Conservation (phyloP, 805 yeast species). For the Sugiyamaella floridensis region DNA sequence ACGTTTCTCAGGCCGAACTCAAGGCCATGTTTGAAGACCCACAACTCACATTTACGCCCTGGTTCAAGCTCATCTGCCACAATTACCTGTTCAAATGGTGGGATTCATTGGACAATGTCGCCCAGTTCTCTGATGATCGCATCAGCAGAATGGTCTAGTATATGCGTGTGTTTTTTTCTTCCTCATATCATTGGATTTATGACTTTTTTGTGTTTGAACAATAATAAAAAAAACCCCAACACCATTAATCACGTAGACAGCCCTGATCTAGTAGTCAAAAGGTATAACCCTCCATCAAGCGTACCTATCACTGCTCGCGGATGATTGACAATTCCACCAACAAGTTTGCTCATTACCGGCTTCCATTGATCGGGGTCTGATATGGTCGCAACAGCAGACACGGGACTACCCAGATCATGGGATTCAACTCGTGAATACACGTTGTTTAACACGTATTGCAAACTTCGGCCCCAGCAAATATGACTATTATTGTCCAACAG, state of each 20-base stretch:
- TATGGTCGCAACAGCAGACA: no score
- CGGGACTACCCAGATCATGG: no score
- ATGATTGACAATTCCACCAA: not conserved
- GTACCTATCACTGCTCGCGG: not conserved
- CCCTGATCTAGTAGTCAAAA: not conserved
- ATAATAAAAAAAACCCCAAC: no score
- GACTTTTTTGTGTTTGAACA: no score
- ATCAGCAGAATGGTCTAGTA: slow-evolving; percentile 27
- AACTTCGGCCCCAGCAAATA: no score
- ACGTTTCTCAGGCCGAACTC: slow-evolving; percentile 63
- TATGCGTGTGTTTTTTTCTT: not conserved
- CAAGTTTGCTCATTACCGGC: not conserved
- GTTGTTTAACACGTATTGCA: no score
- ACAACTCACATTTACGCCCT: slow-evolving; percentile 79
- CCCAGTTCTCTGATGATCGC: slow-evolving; percentile 36
- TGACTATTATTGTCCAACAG: no score
- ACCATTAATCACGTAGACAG: no score
- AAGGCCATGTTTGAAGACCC: slow-evolving; percentile 67
- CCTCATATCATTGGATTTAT: no score
- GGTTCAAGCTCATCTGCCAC: slow-evolving; percentile 96
- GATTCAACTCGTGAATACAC: no score
- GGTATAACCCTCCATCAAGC: not conserved
- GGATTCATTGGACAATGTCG: slow-evolving; percentile 59
- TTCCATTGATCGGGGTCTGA: no score
- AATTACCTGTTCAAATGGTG: slow-evolving; percentile 91